Conservation (phyloP, 2,329 filamentous ascomycete species). For the Talaromyces marneffei region DNA sequence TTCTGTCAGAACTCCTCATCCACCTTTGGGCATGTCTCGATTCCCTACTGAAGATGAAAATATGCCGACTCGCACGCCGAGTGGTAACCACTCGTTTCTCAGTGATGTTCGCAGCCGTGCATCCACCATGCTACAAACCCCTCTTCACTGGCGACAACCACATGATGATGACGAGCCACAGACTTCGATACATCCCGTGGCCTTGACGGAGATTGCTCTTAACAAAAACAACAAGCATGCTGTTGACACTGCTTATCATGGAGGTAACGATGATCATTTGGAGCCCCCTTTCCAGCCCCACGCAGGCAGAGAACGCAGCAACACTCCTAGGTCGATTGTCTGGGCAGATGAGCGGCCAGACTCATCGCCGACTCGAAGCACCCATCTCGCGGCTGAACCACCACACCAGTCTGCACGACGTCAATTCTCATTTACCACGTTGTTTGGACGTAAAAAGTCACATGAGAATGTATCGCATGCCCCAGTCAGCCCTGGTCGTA, state of each 20-base stretch:
- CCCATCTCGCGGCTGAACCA: conserved; percentile 21
- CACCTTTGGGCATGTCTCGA: conserved; percentile 79
- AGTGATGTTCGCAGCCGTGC: conserved; percentile 34
- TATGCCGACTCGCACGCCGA: conserved; percentile 36
- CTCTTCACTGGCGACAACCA: conserved; percentile 32
- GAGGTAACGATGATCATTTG: conserved; percentile 20
- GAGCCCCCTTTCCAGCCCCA: conserved; percentile 22
- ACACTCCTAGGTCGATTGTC: conserved; percentile 37
- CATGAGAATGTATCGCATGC: conserved; percentile 20
- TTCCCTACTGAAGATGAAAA: conserved; percentile 64
- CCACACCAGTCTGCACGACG: conserved; percentile 55
- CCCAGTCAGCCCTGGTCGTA: conserved; percentile 27
- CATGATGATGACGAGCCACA: conserved; percentile 30
- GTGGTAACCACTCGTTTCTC: conserved; percentile 34
- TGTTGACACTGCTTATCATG: conserved; percentile 37
- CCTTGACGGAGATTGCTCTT: conserved; percentile 55
- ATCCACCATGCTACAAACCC: conserved; percentile 31
- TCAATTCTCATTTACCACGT: conserved; percentile 88
- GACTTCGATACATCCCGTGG: conserved; percentile 54
- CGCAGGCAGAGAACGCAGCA: conserved; percentile 21
- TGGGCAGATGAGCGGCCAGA: conserved; percentile 30
- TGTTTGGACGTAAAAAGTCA: conserved; percentile 56
- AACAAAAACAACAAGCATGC: conserved; percentile 35
- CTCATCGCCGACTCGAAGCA: conserved; percentile 16
- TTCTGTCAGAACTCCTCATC: conserved; percentile 54